Evolutionary conservation across 1,284 basidiomycete genomes (phyloP), one percentile per base, ranked within the genome.

Genomic region (Heliocybe sulcata): DNA sequence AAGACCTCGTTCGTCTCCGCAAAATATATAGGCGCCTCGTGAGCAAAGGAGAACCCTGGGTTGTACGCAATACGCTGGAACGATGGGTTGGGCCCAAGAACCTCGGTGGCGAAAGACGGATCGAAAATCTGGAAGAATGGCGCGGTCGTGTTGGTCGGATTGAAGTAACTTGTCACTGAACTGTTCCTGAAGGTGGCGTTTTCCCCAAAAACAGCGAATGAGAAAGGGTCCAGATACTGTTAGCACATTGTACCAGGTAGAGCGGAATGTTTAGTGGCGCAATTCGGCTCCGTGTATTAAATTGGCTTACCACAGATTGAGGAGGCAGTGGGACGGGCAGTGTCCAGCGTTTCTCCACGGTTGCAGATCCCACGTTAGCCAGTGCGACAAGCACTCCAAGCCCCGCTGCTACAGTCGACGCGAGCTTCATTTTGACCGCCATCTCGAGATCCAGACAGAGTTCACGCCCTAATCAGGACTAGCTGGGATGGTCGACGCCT

Each of bases 91-190:
- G 67, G 61, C 0, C 88, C 87, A 2, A 90, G 77, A 58, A 89
- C 72, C 2, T 66, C 55, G 31, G 61, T 52, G 56, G 83, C 68
- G 67, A 91, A 91, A 3, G 68, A 72, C 2, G 69, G 60, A 62
- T 90, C 77, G 63, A 87, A 87, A 55, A 85, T 71, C 64, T 90
- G 86, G 70, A 90, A 87, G 63, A 85, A 81, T 0, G 85, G 85
- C 4, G 81, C 69, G 0, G 71, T 64, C 3, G 70, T 59, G 56
- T 72, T 70, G 3, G 73, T 73, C 2, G 77, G 77, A 58, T 73
- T 74, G 64, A 72, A 68, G 48, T 65, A 58, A 27, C 61, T 48
- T 11, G 58, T 59, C 54, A 63, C 60, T 20, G 66, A 57, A 25
- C 58, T 58, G 23, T 61, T 53, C 26, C 72, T 66, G 61, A 71